phyloP scores from a whole-genome alignment of 768 basidiomycete species.

The Boletus rufocinnamomeus region DNA sequence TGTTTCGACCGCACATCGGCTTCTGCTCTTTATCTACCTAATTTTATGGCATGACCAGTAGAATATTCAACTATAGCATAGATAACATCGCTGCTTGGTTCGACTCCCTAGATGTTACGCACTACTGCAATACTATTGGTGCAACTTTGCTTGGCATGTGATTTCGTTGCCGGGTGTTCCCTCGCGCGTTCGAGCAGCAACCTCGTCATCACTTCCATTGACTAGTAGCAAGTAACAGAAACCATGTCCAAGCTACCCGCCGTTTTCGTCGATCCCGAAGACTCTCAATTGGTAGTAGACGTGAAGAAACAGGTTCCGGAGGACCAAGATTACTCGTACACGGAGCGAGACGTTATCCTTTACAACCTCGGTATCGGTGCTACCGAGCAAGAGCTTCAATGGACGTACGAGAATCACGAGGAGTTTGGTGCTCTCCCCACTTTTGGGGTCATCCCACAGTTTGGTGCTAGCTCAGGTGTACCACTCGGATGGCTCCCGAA shows the following conservation, averaged over 20 bases:
- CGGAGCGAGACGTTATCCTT: slow-evolving; percentile 88
- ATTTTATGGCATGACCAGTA: not conserved
- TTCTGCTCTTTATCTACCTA: not conserved
- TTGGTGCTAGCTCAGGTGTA: slow-evolving; percentile 65
- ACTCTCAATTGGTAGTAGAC: slow-evolving; percentile 76
- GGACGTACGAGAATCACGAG: slow-evolving; percentile 89
- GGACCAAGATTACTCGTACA: slow-evolving; percentile 68
- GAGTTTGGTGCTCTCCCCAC: slow-evolving; percentile 87
- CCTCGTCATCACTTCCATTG: not conserved
- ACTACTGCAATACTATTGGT: too few relatives aligned
- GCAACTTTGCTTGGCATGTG: not conserved
- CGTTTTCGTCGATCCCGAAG: slow-evolving; percentile 74
- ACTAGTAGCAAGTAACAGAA: not conserved
- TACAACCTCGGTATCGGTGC: slow-evolving; percentile 97
- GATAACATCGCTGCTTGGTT: not conserved
- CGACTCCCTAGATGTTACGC: too few relatives aligned
- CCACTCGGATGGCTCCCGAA: slow-evolving; percentile 89
- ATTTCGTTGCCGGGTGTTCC: not conserved
- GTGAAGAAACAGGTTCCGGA: slow-evolving; percentile 68
- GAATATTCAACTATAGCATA: not conserved
- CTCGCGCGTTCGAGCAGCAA: not conserved
- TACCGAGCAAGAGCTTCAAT: slow-evolving; percentile 87
- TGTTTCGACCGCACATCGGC: not conserved
- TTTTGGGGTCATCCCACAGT: slow-evolving; percentile 94
- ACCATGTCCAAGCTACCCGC: slow-evolving; percentile 44